These are phyloP conservation scores for Fraxinus paxiana DNA, from an alignment of 305 asterid genomes.

Conservation along the genomic window DNA sequence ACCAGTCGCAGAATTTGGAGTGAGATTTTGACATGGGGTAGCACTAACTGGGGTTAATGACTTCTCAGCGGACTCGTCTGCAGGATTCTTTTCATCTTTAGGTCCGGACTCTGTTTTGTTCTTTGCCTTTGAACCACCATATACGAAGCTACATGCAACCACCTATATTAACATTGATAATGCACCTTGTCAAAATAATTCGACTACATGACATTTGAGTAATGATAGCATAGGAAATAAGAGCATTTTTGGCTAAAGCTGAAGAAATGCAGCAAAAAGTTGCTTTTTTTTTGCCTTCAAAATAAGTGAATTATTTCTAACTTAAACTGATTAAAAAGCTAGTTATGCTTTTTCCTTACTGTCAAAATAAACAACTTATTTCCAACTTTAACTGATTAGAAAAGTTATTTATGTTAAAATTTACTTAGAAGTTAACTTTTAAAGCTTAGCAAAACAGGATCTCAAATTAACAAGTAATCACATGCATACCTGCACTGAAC, in stretches of 20 bases:
- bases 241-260: not conserved
- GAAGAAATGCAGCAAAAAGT: not conserved
- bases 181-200: not conserved
- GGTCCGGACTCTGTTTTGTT: constrained; percentile 39
- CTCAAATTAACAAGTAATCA: not conserved
- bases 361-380: not conserved
- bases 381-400: not conserved
- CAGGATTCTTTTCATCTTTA: constrained; percentile 33
- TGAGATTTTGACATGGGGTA: constrained; percentile 35
- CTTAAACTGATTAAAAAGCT: not conserved
- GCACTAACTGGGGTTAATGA: constrained; percentile 34
- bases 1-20: constrained; percentile 40
- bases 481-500: constrained; percentile 37
- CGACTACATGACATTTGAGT: not conserved
- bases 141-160: constrained; percentile 48
- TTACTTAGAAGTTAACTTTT: not conserved
- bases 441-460: not conserved
- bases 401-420: not conserved
- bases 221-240: not conserved
- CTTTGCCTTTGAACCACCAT: constrained; percentile 41
- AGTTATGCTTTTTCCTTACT: not conserved
- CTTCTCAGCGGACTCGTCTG: constrained; percentile 41
- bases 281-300: not conserved
- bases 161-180: constrained; percentile 28
- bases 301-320: not conserved